Base-by-base conservation (phyloP, 495 filamentous ascomycete genomes). In the Hypoxylon crocopeplum region DNA sequence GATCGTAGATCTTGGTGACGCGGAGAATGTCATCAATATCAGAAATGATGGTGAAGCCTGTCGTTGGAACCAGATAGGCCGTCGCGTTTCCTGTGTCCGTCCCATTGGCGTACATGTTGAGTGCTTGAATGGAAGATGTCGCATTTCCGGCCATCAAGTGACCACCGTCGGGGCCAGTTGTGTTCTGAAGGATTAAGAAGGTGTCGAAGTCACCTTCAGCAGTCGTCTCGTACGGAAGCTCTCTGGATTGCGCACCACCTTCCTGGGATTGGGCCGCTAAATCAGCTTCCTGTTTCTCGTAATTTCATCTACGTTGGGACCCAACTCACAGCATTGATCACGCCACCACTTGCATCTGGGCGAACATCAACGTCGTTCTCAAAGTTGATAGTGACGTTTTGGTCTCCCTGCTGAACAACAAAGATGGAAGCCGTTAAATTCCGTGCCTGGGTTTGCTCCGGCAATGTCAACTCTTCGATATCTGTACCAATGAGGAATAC, bases 11-110 rank as follows among this genome's bases (percentile, higher is more conserved):
- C 71, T 90, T 88, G 40, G 89, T 92, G n/a, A 91, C 73, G 21
- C 89, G 86, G 0, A 93, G 82, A 59, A 91, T 89, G 69, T 92
- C 89, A 52, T 92, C 89, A 57, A 92, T 88, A 62, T 93, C 88
- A 22, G 84, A 87, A 49, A 91, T 75, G 40, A 91, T 78, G 7
- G 88, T 90, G 13, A 90, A 62, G 20, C 88, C 89, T 5, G 74
- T 74, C 0, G 82, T 69, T 1, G 88, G 88, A 1, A 92, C 86
- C 1, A 93, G 83, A 69, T 90, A 92, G 1, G 87, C 85, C 3
- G 89, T 93, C 15, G 84, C 80, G 64, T 93, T 93, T 37, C 89
- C 89, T 5, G 78, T 80, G 19, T 80, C 69, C 27, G 84, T 82
- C 13, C 84, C 84, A 24, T 83, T 77, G 7, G 85, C 80, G 60